A percentile compares a stretch with the other conserved stretches of the same genome.
phyloP scores from a whole-genome alignment of 768 basidiomycete genomes.

The Mrakia gelida region DNA sequence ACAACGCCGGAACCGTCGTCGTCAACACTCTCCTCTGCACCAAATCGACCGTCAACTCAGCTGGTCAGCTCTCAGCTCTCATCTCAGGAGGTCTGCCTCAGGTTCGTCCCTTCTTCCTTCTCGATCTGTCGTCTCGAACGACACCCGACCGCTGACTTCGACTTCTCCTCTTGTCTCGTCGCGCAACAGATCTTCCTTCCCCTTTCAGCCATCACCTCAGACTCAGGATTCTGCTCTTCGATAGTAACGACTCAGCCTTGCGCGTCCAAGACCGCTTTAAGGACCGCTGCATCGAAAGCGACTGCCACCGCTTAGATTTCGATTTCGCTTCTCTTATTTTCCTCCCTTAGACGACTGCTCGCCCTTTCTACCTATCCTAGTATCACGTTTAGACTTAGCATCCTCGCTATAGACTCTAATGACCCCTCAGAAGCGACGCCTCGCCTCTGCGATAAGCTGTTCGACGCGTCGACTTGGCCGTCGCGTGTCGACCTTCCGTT shows the following conservation, averaged over 20 bases:
- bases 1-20: conserved; percentile 16
- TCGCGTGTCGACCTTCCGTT: too few relatives aligned
- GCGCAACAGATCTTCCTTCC: conserved; percentile 19
- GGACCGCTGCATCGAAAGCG: background rate
- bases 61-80: background rate
- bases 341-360: too few relatives aligned
- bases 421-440: too few relatives aligned
- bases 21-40: conserved; percentile 20
- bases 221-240: conserved; percentile 3
- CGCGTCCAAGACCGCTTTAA: background rate
- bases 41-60: background rate
- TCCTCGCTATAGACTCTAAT: too few relatives aligned
- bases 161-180: background rate
- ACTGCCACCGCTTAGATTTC: background rate
- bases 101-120: background rate
- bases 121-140: too few relatives aligned
- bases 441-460: too few relatives aligned
- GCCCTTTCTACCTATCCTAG: too few relatives aligned
- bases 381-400: too few relatives aligned
- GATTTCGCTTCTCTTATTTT: too few relatives aligned
- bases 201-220: background rate
- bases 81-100: background rate
- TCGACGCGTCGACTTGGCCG: too few relatives aligned
- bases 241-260: background rate
- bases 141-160: background rate